Conservation (phyloP, 371 early-diverging fungal species). For the Fennellomyces sp. region DNA sequence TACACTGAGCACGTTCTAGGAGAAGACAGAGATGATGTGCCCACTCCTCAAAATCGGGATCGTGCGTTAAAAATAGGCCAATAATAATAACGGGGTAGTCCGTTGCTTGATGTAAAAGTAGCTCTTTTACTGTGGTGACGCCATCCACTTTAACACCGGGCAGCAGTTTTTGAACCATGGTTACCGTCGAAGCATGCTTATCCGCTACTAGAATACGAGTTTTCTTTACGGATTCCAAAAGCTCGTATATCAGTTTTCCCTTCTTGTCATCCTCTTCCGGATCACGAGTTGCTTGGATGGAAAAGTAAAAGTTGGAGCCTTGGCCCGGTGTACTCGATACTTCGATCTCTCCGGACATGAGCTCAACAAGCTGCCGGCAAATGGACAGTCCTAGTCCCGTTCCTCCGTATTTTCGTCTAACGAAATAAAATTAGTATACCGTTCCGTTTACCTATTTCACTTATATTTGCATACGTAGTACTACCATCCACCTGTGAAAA, state of each 20-base stretch:
- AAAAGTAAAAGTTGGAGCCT: constrained; percentile 60
- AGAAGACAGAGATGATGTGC: constrained; percentile 20
- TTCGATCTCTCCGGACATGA: constrained; percentile 58
- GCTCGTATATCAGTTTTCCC: constrained; percentile 9
- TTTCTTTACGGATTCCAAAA: constrained; percentile 20
- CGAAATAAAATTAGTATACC: too few relatives aligned
- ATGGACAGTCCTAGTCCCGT: constrained; percentile 67
- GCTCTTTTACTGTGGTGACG: constrained; percentile 19
- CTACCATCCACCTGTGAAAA: constrained; percentile 64
- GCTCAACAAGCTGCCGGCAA: constrained; percentile 52
- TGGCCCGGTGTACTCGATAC: constrained; percentile 55
- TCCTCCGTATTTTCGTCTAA: constrained; percentile 62
- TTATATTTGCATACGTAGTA: constrained; percentile 5
- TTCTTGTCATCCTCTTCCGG: constrained; percentile 28
- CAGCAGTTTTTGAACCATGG: constrained; percentile 35
- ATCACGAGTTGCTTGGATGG: constrained; percentile 41
- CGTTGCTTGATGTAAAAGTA: not conserved
- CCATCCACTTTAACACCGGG: constrained; percentile 28
- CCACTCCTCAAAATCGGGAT: constrained; percentile 6
- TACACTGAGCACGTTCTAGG: constrained; percentile 15
- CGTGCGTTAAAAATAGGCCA: constrained; percentile 20
- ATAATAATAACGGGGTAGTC: constrained; percentile 39
- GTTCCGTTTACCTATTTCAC: too few relatives aligned
- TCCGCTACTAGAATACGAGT: constrained; percentile 39
- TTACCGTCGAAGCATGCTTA: constrained; percentile 27